These are phyloP conservation scores for Nissolia schottii DNA, from an alignment of 306 rosid species.

Conservation along the genomic window DNA sequence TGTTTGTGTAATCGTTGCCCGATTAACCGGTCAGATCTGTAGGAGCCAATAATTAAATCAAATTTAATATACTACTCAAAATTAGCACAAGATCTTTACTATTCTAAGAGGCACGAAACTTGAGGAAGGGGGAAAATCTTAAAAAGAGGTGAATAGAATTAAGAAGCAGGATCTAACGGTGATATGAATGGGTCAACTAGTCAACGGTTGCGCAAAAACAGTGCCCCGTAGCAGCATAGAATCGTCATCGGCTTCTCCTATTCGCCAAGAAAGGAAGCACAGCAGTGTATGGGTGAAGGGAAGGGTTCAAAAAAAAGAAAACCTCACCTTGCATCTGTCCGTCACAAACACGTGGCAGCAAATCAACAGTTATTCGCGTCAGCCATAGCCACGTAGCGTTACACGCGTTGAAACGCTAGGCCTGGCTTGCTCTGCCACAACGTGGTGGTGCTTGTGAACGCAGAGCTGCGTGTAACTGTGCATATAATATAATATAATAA, in stretches of 20 bases:
- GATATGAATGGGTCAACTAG: neutral
- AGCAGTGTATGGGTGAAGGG: neutral
- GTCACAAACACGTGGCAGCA: slow-evolving; percentile 25
- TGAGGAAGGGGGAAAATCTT: neutral
- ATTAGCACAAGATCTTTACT: too few species aligned
- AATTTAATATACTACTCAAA: too few species aligned
- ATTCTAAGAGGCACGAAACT: neutral
- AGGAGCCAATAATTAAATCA: neutral
- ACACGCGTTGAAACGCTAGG: slow-evolving; percentile 30
- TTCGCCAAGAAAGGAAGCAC: neutral
- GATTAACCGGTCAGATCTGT: neutral
- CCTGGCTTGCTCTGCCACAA: slow-evolving; percentile 12
- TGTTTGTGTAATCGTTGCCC: neutral
- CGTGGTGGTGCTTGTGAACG: neutral
- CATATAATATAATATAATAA: too few species aligned
- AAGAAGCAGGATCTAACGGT: neutral
- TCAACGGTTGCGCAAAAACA: neutral
- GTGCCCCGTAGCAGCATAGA: neutral
- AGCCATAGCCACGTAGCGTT: neutral
- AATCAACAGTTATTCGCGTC: neutral
- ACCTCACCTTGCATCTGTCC: neutral
- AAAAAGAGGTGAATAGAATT: neutral
- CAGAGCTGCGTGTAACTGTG: neutral
- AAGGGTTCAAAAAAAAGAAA: too few species aligned
- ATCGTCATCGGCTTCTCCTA: neutral